Evolutionary conservation across 2,329 filamentous ascomycete species (phyloP).

Genomic region (Stagonosporopsis cucurbitacearum): DNA sequence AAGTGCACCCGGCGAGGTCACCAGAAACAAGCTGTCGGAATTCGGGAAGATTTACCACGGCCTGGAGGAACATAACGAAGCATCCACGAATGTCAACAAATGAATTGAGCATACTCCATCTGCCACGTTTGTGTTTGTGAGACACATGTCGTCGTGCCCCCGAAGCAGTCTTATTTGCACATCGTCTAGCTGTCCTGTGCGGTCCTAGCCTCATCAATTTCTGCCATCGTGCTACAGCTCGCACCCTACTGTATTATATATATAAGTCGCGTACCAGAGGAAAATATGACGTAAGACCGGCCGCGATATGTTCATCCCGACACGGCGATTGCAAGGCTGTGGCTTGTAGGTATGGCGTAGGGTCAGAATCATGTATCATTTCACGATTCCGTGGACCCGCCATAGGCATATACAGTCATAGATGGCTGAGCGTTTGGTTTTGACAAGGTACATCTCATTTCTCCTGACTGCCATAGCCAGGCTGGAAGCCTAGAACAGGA

Average conservation of each 20-base stretch:
- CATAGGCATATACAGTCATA: neutral
- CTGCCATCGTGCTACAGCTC: neutral
- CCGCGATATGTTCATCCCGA: neutral
- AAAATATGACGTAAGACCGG: neutral
- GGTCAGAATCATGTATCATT: neutral
- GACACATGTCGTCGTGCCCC: neutral
- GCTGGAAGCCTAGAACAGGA: too few species aligned
- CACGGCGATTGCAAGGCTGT: neutral
- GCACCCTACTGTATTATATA: too few species aligned
- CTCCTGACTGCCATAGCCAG: too few species aligned
- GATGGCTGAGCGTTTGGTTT: neutral
- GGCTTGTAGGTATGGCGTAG: neutral
- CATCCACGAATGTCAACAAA: conserved; percentile 27
- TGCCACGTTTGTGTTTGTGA: conserved; percentile 1
- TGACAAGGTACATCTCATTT: neutral
- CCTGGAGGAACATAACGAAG: conserved; percentile 37
- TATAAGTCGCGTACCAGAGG: neutral
- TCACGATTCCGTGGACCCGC: neutral
- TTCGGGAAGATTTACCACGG: conserved; percentile 37
- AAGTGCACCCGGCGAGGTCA: conserved; percentile 30
- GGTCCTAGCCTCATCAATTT: neutral
- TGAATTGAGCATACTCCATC: conserved; percentile 6
- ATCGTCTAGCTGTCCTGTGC: neutral
- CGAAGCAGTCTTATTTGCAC: neutral
- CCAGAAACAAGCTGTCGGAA: conserved; percentile 33